Conservation (phyloP, 768 basidiomycete genomes). For the Kwoniella dendrophila region DNA sequence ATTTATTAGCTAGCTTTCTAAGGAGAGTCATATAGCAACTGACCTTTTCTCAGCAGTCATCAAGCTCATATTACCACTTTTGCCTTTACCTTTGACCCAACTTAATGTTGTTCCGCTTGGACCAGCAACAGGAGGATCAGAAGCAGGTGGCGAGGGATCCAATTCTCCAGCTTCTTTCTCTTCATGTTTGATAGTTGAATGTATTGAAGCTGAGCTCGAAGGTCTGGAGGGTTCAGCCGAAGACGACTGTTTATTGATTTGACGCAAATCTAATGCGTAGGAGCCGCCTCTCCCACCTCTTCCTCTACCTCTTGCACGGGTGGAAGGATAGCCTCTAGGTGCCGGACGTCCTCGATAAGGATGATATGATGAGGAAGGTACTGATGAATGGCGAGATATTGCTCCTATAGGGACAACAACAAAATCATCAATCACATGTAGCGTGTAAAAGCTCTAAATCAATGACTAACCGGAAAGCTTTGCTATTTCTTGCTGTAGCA, state of each 20-base stretch:
- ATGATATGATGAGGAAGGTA: conserved; percentile 26
- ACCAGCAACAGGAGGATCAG: conserved; percentile 3
- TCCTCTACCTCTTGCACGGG: conserved; percentile 26
- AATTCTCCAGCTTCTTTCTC: conserved; percentile 37
- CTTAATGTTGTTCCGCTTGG: conserved; percentile 11
- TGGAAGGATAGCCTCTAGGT: conserved; percentile 5
- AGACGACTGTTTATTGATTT: conserved; percentile 17
- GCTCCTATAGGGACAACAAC: conserved; percentile 25
- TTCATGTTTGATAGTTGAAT: neutral
- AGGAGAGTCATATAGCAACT: conserved; percentile 21
- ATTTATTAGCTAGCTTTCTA: neutral
- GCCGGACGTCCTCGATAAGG: conserved; percentile 29
- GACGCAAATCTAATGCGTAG: conserved; percentile 40
- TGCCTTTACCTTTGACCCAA: conserved; percentile 52
- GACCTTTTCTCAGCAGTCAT: conserved; percentile 53
- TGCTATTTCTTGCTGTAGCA: conserved; percentile 53
- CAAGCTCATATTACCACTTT: conserved; percentile 52
- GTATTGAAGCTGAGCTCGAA: conserved; percentile 16
- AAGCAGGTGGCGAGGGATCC: conserved; percentile 6
- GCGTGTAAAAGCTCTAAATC: neutral
- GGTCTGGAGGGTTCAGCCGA: conserved; percentile 11
- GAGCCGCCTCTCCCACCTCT: conserved; percentile 29
- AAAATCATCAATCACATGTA: neutral
- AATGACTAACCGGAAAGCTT: conserved; percentile 49
- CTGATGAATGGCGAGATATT: conserved; percentile 37